phyloP scores from a whole-genome alignment of 768 basidiomycete species.

The Amanita jacksonii region DNA sequence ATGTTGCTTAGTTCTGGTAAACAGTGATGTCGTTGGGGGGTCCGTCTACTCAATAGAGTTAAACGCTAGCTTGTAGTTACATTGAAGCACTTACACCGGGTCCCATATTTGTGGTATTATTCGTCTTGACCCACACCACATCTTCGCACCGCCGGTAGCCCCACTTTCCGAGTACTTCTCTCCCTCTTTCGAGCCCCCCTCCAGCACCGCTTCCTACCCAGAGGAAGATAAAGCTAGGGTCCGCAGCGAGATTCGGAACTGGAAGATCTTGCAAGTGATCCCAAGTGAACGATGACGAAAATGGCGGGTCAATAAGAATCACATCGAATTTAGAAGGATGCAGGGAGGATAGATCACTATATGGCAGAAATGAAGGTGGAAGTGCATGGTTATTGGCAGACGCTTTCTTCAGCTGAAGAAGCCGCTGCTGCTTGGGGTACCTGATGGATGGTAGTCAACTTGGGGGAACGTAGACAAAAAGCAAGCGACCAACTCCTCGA shows the following conservation, averaged over 20 bases:
- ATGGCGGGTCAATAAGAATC: constrained; percentile 86
- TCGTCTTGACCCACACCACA: constrained; percentile 98
- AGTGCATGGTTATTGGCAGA: constrained; percentile 63
- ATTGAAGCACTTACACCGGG: constrained; percentile 49
- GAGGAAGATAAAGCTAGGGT: constrained; percentile 89
- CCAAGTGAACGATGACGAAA: constrained; percentile 82
- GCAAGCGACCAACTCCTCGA: constrained; percentile 94
- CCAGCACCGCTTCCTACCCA: constrained; percentile 93
- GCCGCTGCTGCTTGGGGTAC: constrained; percentile 87
- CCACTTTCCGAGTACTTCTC: constrained; percentile 89
- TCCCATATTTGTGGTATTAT: constrained; percentile 57
- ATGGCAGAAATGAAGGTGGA: constrained; percentile 64
- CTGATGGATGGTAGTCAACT: constrained; percentile 33
- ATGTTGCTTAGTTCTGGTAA: constrained; percentile 90
- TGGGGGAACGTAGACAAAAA: too few relatives aligned
- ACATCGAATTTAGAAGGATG: constrained; percentile 77
- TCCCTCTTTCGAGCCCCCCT: constrained; percentile 84
- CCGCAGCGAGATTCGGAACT: constrained; percentile 72
- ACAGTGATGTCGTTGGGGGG: constrained; percentile 74
- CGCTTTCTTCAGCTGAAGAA: constrained; percentile 75
- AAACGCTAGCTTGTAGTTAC: constrained; percentile 2
- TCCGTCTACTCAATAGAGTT: constrained; percentile 47
- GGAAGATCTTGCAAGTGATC: constrained; percentile 75
- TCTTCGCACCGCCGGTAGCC: constrained; percentile 94
- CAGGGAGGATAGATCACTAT: constrained; percentile 44